Percentiles rank a stretch among this genome's conserved stretches.
These are phyloP conservation scores for Calocybe cyanea DNA, from an alignment of 768 basidiomycete genomes.

Conservation along the genomic window DNA sequence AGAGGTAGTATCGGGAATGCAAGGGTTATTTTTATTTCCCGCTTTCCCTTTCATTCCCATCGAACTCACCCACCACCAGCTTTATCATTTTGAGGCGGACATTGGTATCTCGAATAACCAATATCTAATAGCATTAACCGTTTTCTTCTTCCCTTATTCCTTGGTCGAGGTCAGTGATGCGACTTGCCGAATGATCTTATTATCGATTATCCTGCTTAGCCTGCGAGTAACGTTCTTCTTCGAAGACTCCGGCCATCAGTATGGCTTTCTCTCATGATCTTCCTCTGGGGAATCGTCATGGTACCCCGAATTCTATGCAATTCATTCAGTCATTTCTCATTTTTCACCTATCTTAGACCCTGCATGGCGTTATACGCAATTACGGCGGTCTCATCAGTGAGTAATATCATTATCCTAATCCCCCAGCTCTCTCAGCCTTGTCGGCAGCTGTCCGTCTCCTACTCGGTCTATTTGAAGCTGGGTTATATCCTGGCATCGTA, in stretches of 20 bases:
- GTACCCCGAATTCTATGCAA: conserved; percentile 21
- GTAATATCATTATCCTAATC: conserved; percentile 16
- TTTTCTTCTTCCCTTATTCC: conserved; percentile 77
- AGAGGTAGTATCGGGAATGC: conserved; percentile 72
- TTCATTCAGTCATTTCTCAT: background rate
- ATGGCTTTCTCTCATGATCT: conserved; percentile 54
- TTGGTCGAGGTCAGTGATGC: conserved; percentile 53
- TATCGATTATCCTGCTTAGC: conserved; percentile 30
- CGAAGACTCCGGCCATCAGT: conserved; percentile 60
- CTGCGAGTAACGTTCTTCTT: conserved; percentile 59
- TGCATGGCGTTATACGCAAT: conserved; percentile 59
- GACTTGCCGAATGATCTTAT: conserved; percentile 1
- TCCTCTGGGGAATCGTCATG: conserved; percentile 48
- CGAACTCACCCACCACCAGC: conserved; percentile 26
- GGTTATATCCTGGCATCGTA: conserved; percentile 52
- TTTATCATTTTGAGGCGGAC: conserved; percentile 56
- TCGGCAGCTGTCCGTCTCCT: conserved; percentile 52
- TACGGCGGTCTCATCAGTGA: conserved; percentile 61
- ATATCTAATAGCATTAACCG: conserved; percentile 63
- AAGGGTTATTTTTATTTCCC: conserved; percentile 40
- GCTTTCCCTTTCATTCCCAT: no score
- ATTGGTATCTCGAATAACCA: conserved; percentile 59
- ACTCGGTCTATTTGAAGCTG: conserved; percentile 63
- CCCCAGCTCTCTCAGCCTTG: background rate
- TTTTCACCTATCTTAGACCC: conserved; percentile 35